Conservation (phyloP, 306 rosid species). For the Medicago lupulina region DNA sequence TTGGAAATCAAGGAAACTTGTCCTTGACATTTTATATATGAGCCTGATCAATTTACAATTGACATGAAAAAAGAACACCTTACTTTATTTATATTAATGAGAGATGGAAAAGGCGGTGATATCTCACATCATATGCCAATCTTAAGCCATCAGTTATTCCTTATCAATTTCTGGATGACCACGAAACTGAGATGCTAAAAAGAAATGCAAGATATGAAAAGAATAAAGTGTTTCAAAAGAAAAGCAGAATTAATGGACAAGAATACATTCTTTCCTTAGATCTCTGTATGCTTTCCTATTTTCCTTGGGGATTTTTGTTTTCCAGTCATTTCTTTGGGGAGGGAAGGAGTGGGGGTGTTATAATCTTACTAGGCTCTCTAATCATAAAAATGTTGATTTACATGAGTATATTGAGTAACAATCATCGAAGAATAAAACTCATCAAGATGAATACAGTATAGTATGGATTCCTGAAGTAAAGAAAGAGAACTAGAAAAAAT, state of each 20-base stretch:
- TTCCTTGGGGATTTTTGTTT: constrained; percentile 23
- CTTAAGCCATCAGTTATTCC: constrained; percentile 47
- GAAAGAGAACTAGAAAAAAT: constrained; percentile 29
- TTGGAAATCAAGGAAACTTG: constrained; percentile 80
- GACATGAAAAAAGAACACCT: neutral
- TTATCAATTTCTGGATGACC: constrained; percentile 38
- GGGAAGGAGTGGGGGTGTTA: neutral
- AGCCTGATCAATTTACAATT: constrained; percentile 28
- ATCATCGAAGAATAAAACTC: constrained; percentile 48
- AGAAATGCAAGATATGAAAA: constrained; percentile 38
- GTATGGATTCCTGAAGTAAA: constrained; percentile 35
- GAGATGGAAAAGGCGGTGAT: constrained; percentile 3
- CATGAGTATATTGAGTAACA: constrained; percentile 30
- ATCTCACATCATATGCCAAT: constrained; percentile 24
- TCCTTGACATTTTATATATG: constrained; percentile 49
- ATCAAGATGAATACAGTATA: constrained; percentile 42
- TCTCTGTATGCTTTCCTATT: constrained; percentile 31
- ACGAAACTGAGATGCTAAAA: constrained; percentile 52
- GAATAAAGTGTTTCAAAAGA: constrained; percentile 34
- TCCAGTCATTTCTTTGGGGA: constrained; percentile 12
- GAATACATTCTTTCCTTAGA: constrained; percentile 58
- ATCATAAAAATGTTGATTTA: constrained; percentile 39
- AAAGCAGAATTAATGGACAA: constrained; percentile 42
- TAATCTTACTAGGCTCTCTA: constrained; percentile 19
- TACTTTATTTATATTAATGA: constrained; percentile 27